These are phyloP conservation scores for Glarea lozoyensis DNA, from an alignment of 495 filamentous ascomycete genomes.

Conservation along the genomic window DNA sequence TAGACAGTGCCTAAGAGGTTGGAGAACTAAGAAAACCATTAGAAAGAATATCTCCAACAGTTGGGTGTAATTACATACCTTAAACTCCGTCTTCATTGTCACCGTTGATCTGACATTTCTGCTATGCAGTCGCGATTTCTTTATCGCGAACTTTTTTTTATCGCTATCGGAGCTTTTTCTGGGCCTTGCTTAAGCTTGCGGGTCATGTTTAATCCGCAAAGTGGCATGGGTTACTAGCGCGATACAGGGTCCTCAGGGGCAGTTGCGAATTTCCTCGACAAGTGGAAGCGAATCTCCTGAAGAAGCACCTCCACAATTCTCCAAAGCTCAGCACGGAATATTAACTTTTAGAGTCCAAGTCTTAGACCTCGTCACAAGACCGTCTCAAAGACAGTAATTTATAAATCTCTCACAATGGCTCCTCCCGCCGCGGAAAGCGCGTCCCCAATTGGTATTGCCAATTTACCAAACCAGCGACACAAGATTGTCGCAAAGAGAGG, in stretches of 20 bases:
- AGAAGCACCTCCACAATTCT: background rate
- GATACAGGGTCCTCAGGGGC: constrained; percentile 1
- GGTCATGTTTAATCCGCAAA: background rate
- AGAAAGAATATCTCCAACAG: background rate
- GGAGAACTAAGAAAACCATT: constrained; percentile 59
- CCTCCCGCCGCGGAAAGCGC: constrained; percentile 71
- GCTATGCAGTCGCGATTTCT: background rate
- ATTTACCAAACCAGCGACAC: constrained; percentile 87
- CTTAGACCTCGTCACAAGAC: background rate
- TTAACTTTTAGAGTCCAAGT: no score
- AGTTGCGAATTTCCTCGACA: constrained; percentile 4
- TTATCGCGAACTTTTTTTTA: constrained; percentile 10
- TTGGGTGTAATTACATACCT: constrained; percentile 37
- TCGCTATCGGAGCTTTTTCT: constrained; percentile 3
- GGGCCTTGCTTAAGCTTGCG: background rate
- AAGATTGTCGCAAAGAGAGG: constrained; percentile 99
- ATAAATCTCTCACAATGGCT: constrained; percentile 52
- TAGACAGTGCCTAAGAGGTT: constrained; percentile 96
- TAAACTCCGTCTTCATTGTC: constrained; percentile 94
- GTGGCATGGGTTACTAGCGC: background rate
- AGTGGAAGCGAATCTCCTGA: constrained; percentile 1
- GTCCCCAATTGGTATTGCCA: constrained; percentile 98
- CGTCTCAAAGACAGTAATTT: background rate
- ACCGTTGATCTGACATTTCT: constrained; percentile 17
- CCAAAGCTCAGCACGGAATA: background rate